phyloP scores from a whole-genome alignment of 352 stramenopile species.

The Phytophthora tentaculata region DNA sequence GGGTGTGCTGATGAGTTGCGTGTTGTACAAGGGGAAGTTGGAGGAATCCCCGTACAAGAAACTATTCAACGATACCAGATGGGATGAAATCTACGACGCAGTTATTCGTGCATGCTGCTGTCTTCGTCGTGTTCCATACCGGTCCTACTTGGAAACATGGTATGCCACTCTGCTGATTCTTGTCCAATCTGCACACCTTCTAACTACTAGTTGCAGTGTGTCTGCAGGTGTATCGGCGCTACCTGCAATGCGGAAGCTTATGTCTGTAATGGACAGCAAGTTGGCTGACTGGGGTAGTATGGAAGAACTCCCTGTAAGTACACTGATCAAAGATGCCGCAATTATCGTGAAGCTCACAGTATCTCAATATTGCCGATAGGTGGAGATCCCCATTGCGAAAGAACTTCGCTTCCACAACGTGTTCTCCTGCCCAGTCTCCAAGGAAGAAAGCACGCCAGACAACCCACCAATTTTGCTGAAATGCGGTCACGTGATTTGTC shows the following conservation, averaged over 20 bases:
- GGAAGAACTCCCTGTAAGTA: conserved; percentile 72
- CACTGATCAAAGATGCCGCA: not conserved
- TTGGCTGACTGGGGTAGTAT: conserved; percentile 75
- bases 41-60: conserved; percentile 84
- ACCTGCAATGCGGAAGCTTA: conserved; percentile 82
- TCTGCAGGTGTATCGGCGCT: conserved; percentile 73
- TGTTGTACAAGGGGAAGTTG: conserved; percentile 79
- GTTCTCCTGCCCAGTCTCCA: conserved; percentile 88
- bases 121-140: conserved; percentile 70
- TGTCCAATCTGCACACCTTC: not conserved
- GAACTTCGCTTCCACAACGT: conserved; percentile 88
- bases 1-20: conserved; percentile 79
- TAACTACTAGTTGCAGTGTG: conserved; percentile 47
- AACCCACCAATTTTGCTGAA: conserved; percentile 89
- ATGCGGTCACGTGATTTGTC: conserved; percentile 88
- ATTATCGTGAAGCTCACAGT: not conserved
- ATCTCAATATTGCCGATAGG: conserved; percentile 27
- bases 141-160: conserved; percentile 80
- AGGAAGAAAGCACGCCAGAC: conserved; percentile 84
- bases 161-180: conserved; percentile 20
- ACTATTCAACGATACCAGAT: conserved; percentile 69
- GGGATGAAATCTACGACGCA: conserved; percentile 73
- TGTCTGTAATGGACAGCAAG: conserved; percentile 81
- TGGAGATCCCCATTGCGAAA: conserved; percentile 82
- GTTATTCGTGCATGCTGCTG: conserved; percentile 80